Evolutionary conservation across 495 filamentous ascomycete genomes (phyloP), one percentile per base, ranked within the genome.

Genomic region (Aspergillus heteromorphus): DNA sequence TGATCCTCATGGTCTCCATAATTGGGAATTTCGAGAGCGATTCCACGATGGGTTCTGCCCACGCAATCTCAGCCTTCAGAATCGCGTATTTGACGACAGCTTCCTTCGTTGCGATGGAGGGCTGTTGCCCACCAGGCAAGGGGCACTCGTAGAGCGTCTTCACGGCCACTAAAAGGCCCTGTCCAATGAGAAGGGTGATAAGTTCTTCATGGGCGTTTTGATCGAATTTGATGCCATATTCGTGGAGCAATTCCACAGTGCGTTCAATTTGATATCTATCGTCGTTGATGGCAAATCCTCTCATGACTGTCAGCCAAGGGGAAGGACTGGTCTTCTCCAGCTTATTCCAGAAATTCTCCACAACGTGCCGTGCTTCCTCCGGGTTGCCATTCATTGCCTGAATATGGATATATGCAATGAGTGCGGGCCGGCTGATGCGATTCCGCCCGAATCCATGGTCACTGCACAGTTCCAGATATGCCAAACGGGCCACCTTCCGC

Each of bases 281-380:
- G 9, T 79, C 79, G 56, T 89, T 83, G 54, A 72, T 71, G 13
- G 82, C 83, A 57, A 92, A 85, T 1, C 90, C 89, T 27, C 72
- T 70, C 30, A 93, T 58, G 5, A 91, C 72, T 11, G 67, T 62
- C 2, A 75, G 68, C 83, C 87, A 91, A n/a, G 79, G 71, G 8
- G 71, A 67, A 19, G 65, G 65, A 16, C 59, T 67, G 11, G 56
- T 50, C 17, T 64, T 60, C 27, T 64, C 64, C 38, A 73, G 54
- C 21, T 64, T 68, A 42, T 52, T 40, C 64, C 71, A 73, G 48
- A 78, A 77, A 38, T 79, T 64, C 49, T 78, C 59, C 0, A 85
- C 59, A 2, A 74, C 57, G 29, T 78, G 70, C 17, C 72, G 73
- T 2, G 86, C 87, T 61, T 86, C 82, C 14, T 76, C 62, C 0